These are phyloP conservation scores for Eutypella sp. DNA, from an alignment of 2,329 filamentous ascomycete species.

Conservation along the genomic window DNA sequence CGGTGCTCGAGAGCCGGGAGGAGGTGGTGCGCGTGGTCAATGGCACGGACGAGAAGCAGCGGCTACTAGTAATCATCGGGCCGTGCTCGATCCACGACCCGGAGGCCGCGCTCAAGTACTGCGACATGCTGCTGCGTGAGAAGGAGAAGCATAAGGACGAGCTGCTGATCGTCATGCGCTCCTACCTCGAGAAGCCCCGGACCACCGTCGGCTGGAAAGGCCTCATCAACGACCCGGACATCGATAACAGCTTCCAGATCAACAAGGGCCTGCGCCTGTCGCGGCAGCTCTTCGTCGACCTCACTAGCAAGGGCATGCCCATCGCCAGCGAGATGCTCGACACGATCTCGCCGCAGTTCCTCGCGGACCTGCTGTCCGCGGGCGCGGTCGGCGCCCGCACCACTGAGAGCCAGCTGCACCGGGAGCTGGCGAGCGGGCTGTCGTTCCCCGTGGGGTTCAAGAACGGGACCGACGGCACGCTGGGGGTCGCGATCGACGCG, in stretches of 20 bases:
- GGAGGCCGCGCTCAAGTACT: slow-evolving; percentile 85
- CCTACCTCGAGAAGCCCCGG: slow-evolving; percentile 96
- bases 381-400: slow-evolving; percentile 95
- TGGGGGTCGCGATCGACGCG: slow-evolving; percentile 88
- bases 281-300: slow-evolving; percentile 85
- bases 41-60: slow-evolving; percentile 55
- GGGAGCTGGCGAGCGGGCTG: slow-evolving; percentile 87
- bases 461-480: slow-evolving; percentile 91
- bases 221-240: slow-evolving; percentile 96
- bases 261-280: slow-evolving; percentile 91
- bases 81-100: slow-evolving; percentile 98
- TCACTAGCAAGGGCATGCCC: slow-evolving; percentile 90
- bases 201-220: slow-evolving; percentile 99
- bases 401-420: slow-evolving; percentile 92
- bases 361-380: slow-evolving; percentile 85
- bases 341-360: slow-evolving; percentile 95
- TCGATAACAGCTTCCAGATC: slow-evolving; percentile 98
- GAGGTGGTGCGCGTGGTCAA: slow-evolving; percentile 67
- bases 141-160: slow-evolving; percentile 88
- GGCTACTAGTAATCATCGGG: slow-evolving; percentile 72
- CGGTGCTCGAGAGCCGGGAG: slow-evolving; percentile 56
- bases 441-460: slow-evolving; percentile 99
- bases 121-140: slow-evolving; percentile 71
- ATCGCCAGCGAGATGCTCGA: slow-evolving; percentile 97
- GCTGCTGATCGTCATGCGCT: slow-evolving; percentile 92